Evolutionary conservation across 768 basidiomycete species (phyloP).

Genomic region (Symmetrospora coprosmae): DNA sequence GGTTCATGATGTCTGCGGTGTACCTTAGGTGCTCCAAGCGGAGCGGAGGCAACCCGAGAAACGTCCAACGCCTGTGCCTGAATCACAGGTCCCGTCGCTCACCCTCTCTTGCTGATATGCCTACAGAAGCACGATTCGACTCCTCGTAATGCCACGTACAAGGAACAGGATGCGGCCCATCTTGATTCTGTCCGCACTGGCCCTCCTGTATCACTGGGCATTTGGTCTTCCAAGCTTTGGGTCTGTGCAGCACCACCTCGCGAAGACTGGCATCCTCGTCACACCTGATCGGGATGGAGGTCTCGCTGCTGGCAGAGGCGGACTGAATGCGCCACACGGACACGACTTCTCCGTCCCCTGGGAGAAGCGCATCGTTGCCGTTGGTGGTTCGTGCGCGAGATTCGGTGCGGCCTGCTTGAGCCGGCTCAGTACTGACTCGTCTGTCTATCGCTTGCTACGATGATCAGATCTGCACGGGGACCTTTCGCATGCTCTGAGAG

Average conservation of each 20-base stretch:
- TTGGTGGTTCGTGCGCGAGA: too few relatives aligned
- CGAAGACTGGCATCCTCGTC: background rate
- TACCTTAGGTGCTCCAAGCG: background rate
- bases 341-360: background rate
- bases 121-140: background rate
- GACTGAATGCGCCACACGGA: background rate
- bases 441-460: background rate
- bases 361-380: conserved; percentile 18
- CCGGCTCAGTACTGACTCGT: too few relatives aligned
- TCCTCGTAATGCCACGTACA: too few relatives aligned
- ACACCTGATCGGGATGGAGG: background rate
- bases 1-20: background rate
- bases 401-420: background rate
- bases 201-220: conserved; percentile 2
- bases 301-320: background rate
- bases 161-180: background rate
- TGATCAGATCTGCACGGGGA: conserved; percentile 24
- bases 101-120: background rate
- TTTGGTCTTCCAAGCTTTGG: background rate
- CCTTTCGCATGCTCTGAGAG: conserved; percentile 15
- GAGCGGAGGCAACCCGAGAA: background rate
- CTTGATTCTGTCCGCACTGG: background rate
- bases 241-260: background rate
- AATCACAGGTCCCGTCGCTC: background rate
- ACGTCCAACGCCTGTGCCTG: background rate